These are phyloP conservation scores for Globisporangium ultimum DNA, from an alignment of 352 stramenopile genomes.

Conservation along the genomic window DNA sequence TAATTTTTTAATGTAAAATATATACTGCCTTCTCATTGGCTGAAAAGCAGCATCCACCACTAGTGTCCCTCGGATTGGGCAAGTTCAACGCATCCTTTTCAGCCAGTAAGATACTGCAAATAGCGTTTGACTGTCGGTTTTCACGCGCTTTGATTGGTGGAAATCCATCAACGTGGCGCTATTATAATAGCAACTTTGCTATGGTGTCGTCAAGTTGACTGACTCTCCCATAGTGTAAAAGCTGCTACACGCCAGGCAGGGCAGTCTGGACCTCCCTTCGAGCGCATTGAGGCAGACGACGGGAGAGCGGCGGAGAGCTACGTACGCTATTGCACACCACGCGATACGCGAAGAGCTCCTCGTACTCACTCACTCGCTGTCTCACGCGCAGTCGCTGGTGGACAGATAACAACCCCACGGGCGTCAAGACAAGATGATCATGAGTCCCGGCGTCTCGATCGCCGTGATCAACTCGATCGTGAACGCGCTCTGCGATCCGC, in stretches of 20 bases:
- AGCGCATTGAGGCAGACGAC: no score
- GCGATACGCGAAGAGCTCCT: neutral
- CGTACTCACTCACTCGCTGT: conserved; percentile 3
- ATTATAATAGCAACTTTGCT: no score
- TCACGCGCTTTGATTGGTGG: neutral
- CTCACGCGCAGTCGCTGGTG: neutral
- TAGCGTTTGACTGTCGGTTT: neutral
- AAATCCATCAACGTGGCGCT: neutral
- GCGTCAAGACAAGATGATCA: conserved; percentile 31
- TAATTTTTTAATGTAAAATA: neutral
- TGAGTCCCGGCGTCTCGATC: conserved; percentile 70
- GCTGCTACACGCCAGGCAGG: no score
- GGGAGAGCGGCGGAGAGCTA: no score
- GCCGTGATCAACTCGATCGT: conserved; percentile 78
- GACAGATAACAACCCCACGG: neutral
- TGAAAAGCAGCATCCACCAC: neutral
- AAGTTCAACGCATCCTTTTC: conserved; percentile 1
- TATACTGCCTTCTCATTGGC: conserved; percentile 5
- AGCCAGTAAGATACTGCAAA: conserved; percentile 5
- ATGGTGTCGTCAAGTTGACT: no score
- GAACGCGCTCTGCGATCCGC: conserved; percentile 71
- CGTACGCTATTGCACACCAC: no score
- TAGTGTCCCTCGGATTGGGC: neutral
- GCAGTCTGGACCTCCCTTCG: no score
- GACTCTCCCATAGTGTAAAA: no score